phyloP scores from a whole-genome alignment of 352 stramenopile species.

The Globisporangium middletonii region DNA sequence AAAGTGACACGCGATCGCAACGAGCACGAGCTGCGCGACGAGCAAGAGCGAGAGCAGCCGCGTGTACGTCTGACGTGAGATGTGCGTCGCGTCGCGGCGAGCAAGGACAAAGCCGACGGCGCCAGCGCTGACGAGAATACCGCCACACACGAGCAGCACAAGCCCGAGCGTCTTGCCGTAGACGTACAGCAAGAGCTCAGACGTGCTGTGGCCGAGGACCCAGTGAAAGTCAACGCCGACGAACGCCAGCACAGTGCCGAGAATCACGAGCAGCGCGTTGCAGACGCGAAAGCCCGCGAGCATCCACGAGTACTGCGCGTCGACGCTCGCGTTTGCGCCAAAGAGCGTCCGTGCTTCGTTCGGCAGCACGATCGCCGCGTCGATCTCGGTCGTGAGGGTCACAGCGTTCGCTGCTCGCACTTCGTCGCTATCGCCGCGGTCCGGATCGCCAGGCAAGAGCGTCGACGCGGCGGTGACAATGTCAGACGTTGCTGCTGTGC shows the following conservation, averaged over 20 bases:
- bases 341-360: constrained; percentile 46
- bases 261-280: constrained; percentile 24
- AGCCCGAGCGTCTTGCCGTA: constrained; percentile 34
- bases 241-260: constrained; percentile 41
- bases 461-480: constrained; percentile 2
- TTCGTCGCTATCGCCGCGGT: neutral
- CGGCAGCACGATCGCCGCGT: constrained; percentile 21
- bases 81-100: constrained; percentile 20
- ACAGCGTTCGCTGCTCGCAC: constrained; percentile 8
- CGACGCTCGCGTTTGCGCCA: constrained; percentile 21
- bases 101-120: constrained; percentile 22
- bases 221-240: constrained; percentile 43
- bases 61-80: constrained; percentile 25
- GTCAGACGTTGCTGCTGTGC: neutral
- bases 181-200: constrained; percentile 40
- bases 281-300: constrained; percentile 24
- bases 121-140: constrained; percentile 18
- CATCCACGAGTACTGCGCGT: constrained; percentile 30
- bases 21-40: constrained; percentile 26
- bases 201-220: constrained; percentile 48
- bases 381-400: neutral
- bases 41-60: constrained; percentile 22
- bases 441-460: neutral
- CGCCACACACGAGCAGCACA: constrained; percentile 20
- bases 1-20: constrained; percentile 29